Evolutionary conservation across 2,329 filamentous ascomycete species (phyloP).

Genomic region (Epichloe brachyelytri): DNA sequence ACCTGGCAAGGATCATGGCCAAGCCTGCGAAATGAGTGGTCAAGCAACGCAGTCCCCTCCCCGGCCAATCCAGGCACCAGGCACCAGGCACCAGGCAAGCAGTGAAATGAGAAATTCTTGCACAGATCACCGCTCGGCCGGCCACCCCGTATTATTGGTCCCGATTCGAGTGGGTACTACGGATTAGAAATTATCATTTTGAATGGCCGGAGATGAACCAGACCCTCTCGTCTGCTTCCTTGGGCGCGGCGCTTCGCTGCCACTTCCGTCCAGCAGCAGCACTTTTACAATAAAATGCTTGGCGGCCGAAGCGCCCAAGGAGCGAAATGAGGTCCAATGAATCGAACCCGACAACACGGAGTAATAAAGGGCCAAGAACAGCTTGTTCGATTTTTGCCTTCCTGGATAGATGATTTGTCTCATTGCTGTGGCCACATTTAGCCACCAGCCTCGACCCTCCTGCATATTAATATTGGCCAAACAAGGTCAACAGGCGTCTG

Average conservation of each 20-base stretch:
- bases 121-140: neutral
- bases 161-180: neutral
- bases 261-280: neutral
- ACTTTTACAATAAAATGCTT: neutral
- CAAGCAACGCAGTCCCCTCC: neutral
- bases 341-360: neutral
- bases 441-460: neutral
- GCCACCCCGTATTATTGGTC: neutral
- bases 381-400: slow-evolving; percentile 6
- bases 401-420: slow-evolving; percentile 10
- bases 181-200: neutral
- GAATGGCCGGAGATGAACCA: neutral
- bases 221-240: neutral
- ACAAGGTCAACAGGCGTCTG: too few relatives aligned
- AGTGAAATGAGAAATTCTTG: neutral
- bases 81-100: neutral
- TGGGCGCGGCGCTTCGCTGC: too few relatives aligned
- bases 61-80: too few relatives aligned
- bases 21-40: neutral
- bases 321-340: neutral
- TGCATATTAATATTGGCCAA: too few relatives aligned
- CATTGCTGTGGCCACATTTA: slow-evolving; percentile 13
- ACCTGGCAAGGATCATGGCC: neutral
- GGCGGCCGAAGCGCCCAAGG: neutral
- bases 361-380: neutral